phyloP scores from a whole-genome alignment of 306 rosid species.

The Trifolium subterraneum region DNA sequence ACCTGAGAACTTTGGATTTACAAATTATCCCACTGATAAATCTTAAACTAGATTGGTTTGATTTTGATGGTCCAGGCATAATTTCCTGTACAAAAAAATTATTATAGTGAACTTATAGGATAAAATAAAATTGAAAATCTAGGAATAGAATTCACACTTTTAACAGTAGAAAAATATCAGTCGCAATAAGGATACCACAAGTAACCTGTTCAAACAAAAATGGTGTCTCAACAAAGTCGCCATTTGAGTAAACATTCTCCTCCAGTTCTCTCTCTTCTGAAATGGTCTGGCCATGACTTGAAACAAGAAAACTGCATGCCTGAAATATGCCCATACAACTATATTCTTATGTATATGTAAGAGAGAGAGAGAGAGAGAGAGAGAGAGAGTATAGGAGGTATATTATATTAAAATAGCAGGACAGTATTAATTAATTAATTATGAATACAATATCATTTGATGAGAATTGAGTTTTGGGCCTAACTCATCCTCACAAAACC shows the following conservation, averaged over 20 bases:
- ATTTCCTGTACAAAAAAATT: constrained; percentile 64
- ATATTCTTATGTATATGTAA: constrained; percentile 32
- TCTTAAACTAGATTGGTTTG: constrained; percentile 87
- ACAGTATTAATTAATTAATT: background rate
- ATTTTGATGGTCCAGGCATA: constrained; percentile 66
- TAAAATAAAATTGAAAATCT: constrained; percentile 39
- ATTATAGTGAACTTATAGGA: constrained; percentile 11
- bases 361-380: constrained; percentile 30
- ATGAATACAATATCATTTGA: constrained; percentile 10
- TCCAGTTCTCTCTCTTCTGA: constrained; percentile 78
- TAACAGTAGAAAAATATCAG: constrained; percentile 12
- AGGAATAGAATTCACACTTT: constrained; percentile 8
- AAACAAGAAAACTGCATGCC: constrained; percentile 87
- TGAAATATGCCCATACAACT: constrained; percentile 48
- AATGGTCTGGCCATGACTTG: constrained; percentile 65
- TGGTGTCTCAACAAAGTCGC: constrained; percentile 62
- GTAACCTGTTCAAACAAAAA: constrained; percentile 89
- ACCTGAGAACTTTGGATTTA: constrained; percentile 79
- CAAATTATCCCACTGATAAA: constrained; percentile 93
- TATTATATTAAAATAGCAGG: constrained; percentile 26
- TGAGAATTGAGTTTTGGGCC: too few relatives aligned
- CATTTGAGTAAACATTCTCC: constrained; percentile 74
- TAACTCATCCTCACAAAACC: too few relatives aligned
- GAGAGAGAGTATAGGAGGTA: constrained; percentile 33
- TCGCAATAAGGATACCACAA: constrained; percentile 23